Percentiles rank a stretch among this genome's conserved stretches.
Conservation (phyloP, 2,329 filamentous ascomycete species). For the Diaporthe capsici region DNA sequence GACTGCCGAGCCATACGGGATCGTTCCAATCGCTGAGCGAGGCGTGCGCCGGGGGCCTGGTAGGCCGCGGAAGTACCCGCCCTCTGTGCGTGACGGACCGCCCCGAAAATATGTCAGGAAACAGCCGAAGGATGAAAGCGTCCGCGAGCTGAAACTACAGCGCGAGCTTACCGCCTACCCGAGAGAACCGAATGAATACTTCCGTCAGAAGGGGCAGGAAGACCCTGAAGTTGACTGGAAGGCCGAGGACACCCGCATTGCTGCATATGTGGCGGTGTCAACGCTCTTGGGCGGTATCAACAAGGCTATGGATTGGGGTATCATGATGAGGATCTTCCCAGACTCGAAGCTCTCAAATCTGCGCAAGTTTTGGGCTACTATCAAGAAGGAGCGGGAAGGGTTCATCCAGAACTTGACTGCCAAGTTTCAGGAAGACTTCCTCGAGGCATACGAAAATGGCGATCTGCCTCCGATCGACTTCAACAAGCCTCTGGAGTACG, state of each 20-base stretch:
- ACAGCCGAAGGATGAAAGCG: constrained; percentile 36
- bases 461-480: constrained; percentile 75
- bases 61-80: constrained; percentile 31
- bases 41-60: constrained; percentile 33
- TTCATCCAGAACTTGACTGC: constrained; percentile 70
- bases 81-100: constrained; percentile 15
- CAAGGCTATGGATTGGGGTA: constrained; percentile 72
- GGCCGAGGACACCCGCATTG: constrained; percentile 62
- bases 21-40: constrained; percentile 22
- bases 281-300: constrained; percentile 73
- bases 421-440: constrained; percentile 76
- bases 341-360: constrained; percentile 65
- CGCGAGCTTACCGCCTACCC: constrained; percentile 53
- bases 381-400: constrained; percentile 65
- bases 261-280: constrained; percentile 70
- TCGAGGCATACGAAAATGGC: constrained; percentile 75
- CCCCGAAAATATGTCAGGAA: constrained; percentile 41
- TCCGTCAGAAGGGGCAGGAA: constrained; percentile 49
- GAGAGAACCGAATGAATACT: constrained; percentile 51
- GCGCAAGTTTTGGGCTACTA: constrained; percentile 67
- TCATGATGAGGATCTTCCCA: constrained; percentile 70
- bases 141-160: constrained; percentile 48
- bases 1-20: constrained; percentile 42
- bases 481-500: constrained; percentile 73
- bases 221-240: constrained; percentile 57